phyloP scores from a whole-genome alignment of 176 grass and related monocot species.

The Tillandsia fasciculata region DNA sequence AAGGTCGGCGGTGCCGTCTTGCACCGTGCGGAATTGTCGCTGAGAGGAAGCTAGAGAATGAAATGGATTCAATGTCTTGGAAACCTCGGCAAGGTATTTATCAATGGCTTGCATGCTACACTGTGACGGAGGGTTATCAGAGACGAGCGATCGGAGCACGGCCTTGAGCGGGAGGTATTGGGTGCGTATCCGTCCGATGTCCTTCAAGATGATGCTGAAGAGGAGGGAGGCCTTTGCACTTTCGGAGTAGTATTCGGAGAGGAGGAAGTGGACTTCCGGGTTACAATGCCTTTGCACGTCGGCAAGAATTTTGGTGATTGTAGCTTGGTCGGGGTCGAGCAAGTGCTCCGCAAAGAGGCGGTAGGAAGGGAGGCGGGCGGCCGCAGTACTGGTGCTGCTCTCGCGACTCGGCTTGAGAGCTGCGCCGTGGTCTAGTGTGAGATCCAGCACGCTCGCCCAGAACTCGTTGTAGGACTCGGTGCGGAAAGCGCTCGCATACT shows the following conservation, averaged over 20 bases:
- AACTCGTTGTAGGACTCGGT: slow-evolving; percentile 92
- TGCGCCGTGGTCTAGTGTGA: slow-evolving; percentile 71
- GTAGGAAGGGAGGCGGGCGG: slow-evolving; percentile 52
- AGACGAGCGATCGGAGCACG: slow-evolving; percentile 44
- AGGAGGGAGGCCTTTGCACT: slow-evolving; percentile 63
- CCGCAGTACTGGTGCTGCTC: slow-evolving; percentile 7
- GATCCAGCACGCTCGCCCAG: slow-evolving; percentile 80
- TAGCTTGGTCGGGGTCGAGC: slow-evolving; percentile 75
- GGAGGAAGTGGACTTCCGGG: slow-evolving; percentile 29
- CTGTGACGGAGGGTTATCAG: slow-evolving; percentile 7
- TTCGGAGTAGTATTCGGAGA: slow-evolving; percentile 63
- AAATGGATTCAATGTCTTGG: slow-evolving; percentile 40
- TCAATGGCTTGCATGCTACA: slow-evolving; percentile 16
- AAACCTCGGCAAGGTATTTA: slow-evolving; percentile 35
- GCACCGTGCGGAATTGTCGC: slow-evolving; percentile 38
- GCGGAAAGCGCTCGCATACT: slow-evolving; percentile 86
- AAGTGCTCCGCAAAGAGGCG: slow-evolving; percentile 71
- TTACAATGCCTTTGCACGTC: slow-evolving; percentile 16
- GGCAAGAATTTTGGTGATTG: slow-evolving; percentile 34
- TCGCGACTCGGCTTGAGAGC: slow-evolving; percentile 29
- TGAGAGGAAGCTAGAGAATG: slow-evolving; percentile 42
- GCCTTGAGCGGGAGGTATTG: slow-evolving; percentile 69
- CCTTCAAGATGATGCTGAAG: slow-evolving; percentile 61
- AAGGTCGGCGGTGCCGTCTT: slow-evolving; percentile 34
- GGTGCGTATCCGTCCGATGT: slow-evolving; percentile 68